These are phyloP conservation scores for Astraeus odoratus DNA, from an alignment of 768 basidiomycete genomes.

Conservation along the genomic window DNA sequence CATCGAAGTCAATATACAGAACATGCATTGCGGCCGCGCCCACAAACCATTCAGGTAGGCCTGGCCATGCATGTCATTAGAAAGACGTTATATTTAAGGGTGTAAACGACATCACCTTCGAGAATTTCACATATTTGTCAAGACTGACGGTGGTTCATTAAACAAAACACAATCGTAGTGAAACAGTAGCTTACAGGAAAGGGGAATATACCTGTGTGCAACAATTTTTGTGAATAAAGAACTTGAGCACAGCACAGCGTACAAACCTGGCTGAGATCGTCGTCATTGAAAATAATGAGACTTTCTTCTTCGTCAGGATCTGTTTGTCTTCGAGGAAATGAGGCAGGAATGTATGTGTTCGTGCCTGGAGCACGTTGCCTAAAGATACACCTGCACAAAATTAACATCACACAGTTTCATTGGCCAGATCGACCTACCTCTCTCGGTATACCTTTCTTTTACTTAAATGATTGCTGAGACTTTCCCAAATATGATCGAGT, in stretches of 20 bases:
- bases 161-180: too few relatives aligned
- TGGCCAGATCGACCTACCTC: constrained; percentile 25
- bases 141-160: not conserved
- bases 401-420: not conserved
- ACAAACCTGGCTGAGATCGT: constrained; percentile 41
- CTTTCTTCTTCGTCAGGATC: constrained; percentile 9
- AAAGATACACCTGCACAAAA: constrained; percentile 33
- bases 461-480: constrained; percentile 30
- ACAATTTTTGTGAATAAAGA: not conserved
- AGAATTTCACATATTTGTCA: constrained; percentile 7
- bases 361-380: constrained; percentile 34
- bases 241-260: not conserved
- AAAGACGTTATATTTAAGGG: too few relatives aligned
- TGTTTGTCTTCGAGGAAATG: constrained; percentile 35
- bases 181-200: constrained; percentile 37
- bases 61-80: not conserved
- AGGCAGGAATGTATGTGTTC: constrained; percentile 33
- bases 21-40: not conserved
- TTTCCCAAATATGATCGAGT: constrained; percentile 37
- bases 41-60: constrained; percentile 4
- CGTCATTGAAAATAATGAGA: constrained; percentile 29
- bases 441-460: constrained; percentile 43
- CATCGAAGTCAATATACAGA: not conserved
- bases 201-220: constrained; percentile 45
- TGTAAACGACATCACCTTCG: not conserved